Evolutionary conservation across 805 yeast genomes (phyloP).

Genomic region (Jamesozyma piceae): DNA sequence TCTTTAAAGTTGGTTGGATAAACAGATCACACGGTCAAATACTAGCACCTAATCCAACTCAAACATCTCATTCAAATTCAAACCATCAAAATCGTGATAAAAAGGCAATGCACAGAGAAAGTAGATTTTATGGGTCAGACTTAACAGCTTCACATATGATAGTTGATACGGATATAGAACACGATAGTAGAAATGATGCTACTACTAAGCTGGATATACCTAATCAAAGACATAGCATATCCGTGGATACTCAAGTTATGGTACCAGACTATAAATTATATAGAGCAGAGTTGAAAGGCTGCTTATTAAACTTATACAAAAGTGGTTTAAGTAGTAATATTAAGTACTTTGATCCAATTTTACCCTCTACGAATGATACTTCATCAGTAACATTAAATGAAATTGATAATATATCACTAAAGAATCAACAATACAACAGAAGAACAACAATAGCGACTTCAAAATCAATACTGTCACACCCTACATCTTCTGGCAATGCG

Average conservation of each 20-base stretch:
- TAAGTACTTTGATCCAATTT: slow-evolving; percentile 32
- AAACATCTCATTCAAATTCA: background rate
- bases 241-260: slow-evolving; percentile 9
- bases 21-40: slow-evolving; percentile 37
- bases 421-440: background rate
- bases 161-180: background rate
- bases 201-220: background rate
- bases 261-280: slow-evolving; percentile 36
- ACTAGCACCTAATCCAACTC: background rate
- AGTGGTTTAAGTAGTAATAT: slow-evolving; percentile 40
- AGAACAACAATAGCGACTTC: background rate
- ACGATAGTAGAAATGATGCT: slow-evolving; percentile 4
- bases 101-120: slow-evolving; percentile 15
- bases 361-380: slow-evolving; percentile 2
- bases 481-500: background rate
- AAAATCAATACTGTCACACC: background rate
- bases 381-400: background rate
- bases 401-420: background rate
- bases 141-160: background rate
- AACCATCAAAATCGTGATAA: slow-evolving; percentile 1
- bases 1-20: slow-evolving; percentile 51
- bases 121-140: slow-evolving; percentile 16
- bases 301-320: slow-evolving; percentile 52
- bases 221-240: slow-evolving; percentile 5
- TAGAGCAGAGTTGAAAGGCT: slow-evolving; percentile 63